Evolutionary conservation across 176 grass and related monocot genomes (phyloP).

Genomic region (Alopecurus myosuroides): DNA sequence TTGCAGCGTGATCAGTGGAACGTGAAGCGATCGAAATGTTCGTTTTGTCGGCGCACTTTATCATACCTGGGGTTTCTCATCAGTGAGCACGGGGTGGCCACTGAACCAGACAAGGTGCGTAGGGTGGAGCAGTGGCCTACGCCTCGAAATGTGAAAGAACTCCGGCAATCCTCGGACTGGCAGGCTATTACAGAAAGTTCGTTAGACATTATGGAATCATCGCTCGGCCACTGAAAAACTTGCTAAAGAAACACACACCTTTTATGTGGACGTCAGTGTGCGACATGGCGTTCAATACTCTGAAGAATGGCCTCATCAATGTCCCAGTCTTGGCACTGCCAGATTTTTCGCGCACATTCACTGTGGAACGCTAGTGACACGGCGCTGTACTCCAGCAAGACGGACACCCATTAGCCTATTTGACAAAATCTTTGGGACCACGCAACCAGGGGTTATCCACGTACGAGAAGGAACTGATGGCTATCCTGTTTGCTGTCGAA

Average conservation of each 20-base stretch:
- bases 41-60: background rate
- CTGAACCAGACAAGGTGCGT: background rate
- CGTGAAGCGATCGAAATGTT: background rate
- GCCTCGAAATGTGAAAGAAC: background rate
- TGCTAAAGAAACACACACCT: background rate
- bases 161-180: background rate
- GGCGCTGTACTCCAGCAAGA: background rate
- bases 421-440: no score
- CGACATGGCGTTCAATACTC: background rate
- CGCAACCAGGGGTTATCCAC: no score
- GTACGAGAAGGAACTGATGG: no score
- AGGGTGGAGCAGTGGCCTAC: background rate
- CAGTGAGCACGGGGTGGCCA: background rate
- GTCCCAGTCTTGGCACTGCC: background rate
- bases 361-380: background rate
- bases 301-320: background rate
- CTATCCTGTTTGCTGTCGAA: no score
- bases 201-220: background rate
- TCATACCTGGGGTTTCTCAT: background rate
- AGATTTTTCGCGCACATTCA: background rate
- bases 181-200: background rate
- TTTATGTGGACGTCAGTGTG: background rate
- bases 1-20: background rate
- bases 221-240: background rate
- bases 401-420: background rate